Base-by-base conservation (phyloP, 2,329 filamentous ascomycete genomes). In the Orbilia quercus region DNA sequence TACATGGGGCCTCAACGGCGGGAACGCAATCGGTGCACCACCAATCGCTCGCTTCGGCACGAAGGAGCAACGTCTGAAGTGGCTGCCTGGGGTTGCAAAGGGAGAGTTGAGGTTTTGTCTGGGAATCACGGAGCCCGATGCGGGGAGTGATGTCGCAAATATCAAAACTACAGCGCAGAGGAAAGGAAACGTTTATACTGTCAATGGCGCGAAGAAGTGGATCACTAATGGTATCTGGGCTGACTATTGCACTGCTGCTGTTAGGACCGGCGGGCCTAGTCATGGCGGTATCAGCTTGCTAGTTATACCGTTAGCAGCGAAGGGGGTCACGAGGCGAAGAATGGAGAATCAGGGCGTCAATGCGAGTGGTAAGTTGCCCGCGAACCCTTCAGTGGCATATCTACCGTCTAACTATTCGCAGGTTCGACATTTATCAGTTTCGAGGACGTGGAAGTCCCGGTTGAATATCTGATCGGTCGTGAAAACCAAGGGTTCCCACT, bases 181-280 rank as follows among this genome's bases (percentile, higher is more conserved):
- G 79, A 85, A 83, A 3, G 89, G 89, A 9, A 88, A 87, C 78
- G 82, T 86, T 77, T 92, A 89, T 78, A 84, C 91, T 48, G 81
- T 92, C 48, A 91, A 90, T 70, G 90, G 90, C n/a, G 84, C 85
- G 0, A 92, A 92, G 84, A 91, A 92, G 81, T 92, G 90, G 90
- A 90, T 91, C 77, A 90, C 88, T 0, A 90, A 90, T 77, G 90
- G 87, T 4, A 87, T 90, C 70, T 91, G 88, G 88, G 83, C 86
- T 2, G 86, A 91, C 69, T 88, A 87, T 76, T 83, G 85, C 3
- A 85, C 84, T 25, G 91, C 91, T 87, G 90, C 90, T 0, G 90
- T 92, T 0, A 85, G 90, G 31, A 92, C 90, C 0, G 89, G 89
- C 12, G 88, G 87, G 0, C 84, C 87, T 0, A 88, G 88, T 0